phyloP scores from a whole-genome alignment of 2,329 filamentous ascomycete species.

The Endoconidiophora laricicola region DNA sequence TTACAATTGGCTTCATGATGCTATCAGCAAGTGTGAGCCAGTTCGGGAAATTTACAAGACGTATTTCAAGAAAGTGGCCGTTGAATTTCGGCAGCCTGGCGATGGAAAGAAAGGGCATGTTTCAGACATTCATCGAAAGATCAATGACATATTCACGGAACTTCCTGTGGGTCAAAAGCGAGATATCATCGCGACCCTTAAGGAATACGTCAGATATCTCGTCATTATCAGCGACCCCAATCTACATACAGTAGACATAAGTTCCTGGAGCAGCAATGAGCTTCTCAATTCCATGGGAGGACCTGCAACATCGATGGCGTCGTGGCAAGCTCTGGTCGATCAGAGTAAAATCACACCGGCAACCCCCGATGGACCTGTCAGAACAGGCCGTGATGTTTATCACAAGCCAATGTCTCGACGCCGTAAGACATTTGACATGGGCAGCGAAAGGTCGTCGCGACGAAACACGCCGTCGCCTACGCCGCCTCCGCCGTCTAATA shows the following conservation, averaged over 20 bases:
- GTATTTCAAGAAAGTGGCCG: constrained; percentile 7
- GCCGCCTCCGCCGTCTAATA: background rate
- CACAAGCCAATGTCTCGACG: constrained; percentile 12
- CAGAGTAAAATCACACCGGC: constrained; percentile 12
- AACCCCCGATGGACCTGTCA: constrained; percentile 5
- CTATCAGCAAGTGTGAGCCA: constrained; percentile 19
- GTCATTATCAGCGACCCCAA: constrained; percentile 10
- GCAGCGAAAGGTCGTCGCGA: background rate
- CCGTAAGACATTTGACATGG: background rate
- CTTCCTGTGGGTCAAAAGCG: constrained; percentile 2
- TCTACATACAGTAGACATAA: background rate
- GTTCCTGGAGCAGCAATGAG: background rate
- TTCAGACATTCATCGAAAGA: constrained; percentile 6
- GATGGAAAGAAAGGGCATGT: background rate
- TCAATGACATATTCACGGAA: constrained; percentile 1
- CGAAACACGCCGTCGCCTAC: background rate
- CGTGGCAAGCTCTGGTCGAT: constrained; percentile 12
- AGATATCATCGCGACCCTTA: background rate
- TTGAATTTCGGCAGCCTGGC: constrained; percentile 6
- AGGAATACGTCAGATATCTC: constrained; percentile 11
- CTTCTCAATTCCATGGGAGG: constrained; percentile 9
- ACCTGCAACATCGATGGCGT: constrained; percentile 11
- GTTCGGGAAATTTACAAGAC: constrained; percentile 6
- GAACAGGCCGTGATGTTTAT: constrained; percentile 11
- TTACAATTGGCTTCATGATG: constrained; percentile 56